phyloP scores from a whole-genome alignment of 805 yeast species.

The Hemisphaericaspora nanyangensis region DNA sequence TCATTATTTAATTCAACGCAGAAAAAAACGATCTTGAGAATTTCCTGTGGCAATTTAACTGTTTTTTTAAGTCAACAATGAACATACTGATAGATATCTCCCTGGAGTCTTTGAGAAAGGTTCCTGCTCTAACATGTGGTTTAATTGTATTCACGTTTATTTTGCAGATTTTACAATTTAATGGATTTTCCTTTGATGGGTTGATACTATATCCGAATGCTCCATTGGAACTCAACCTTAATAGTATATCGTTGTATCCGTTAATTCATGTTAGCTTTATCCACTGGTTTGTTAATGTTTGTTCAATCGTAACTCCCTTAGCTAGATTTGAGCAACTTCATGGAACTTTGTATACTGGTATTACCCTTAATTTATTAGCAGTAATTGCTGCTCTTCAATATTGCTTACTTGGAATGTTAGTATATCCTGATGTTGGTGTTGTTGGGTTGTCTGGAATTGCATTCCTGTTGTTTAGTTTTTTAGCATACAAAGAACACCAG shows the following conservation, averaged over 20 bases:
- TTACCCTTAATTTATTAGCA: slow-evolving; percentile 70
- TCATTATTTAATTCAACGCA: neutral
- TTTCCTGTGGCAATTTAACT: no score
- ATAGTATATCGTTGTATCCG: slow-evolving; percentile 66
- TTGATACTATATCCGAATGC: slow-evolving; percentile 57
- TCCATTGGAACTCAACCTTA: slow-evolving; percentile 42
- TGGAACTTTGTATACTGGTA: slow-evolving; percentile 85
- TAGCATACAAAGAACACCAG: slow-evolving; percentile 44
- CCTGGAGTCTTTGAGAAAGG: slow-evolving; percentile 4
- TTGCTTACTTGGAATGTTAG: slow-evolving; percentile 45
- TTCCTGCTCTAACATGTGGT: slow-evolving; percentile 64
- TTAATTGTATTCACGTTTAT: slow-evolving; percentile 50
- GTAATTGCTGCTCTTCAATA: slow-evolving; percentile 64
- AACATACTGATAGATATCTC: neutral
- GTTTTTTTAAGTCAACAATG: no score
- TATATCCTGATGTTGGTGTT: slow-evolving; percentile 52
- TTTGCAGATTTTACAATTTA: slow-evolving; percentile 30
- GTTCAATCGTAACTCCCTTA: slow-evolving; percentile 57
- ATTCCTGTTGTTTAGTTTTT: slow-evolving; percentile 62
- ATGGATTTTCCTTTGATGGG: slow-evolving; percentile 19
- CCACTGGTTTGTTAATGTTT: slow-evolving; percentile 59
- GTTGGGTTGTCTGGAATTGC: slow-evolving; percentile 74
- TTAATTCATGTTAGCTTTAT: slow-evolving; percentile 59
- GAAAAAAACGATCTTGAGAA: neutral
- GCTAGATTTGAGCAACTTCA: slow-evolving; percentile 63